Evolutionary conservation across 768 basidiomycete genomes (phyloP), one percentile per base, ranked within the genome.

Genomic region (Boletales sp.): DNA sequence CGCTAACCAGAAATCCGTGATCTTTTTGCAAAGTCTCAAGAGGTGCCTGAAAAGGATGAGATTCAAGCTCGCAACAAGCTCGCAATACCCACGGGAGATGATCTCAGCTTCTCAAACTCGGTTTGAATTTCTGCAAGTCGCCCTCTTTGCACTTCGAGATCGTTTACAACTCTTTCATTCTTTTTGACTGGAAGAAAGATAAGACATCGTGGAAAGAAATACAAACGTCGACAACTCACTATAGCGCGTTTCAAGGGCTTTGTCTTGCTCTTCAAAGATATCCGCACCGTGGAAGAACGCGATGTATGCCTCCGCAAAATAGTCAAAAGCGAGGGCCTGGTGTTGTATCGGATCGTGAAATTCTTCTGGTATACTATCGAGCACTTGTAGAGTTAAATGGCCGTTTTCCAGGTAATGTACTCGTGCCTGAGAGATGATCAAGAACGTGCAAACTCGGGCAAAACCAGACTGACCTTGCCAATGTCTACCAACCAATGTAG

Each of bases 401-500:
- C 77, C 77, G 52, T 85, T 84, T 39, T 76, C 72, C 41, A 86
- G 60, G 57, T 87, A 86, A 42, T 72, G 56, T 37, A 69, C 47
- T 40, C 64, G 61, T 42, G 59, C 69, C 68, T 72, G 40, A 27
- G 13, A n/a, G n/a, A 38, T 37, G 47, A 39, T 41, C 43, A 13
- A 50, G 19, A 2, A 13, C 17, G 12, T 18, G 7, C 15, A 44
- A 35, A 17, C 31, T 17, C 35, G 0, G n/a, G 50, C 45, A 11
- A 29, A 49, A 45, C 19, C 18, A 6, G n/a, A 64, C 75, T 24
- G 59, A 94, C 95, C 72, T 86, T 87, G 60, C 87, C 86, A 56
- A 90, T 67, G 58, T 90, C 86, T 8, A 89, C 90, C 13, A 99
- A 71, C 97, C 97, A 99, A 68, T 94, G 88, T 31, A 98, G 65